Evolutionary conservation across 2,329 filamentous ascomycete species (phyloP).

Genomic region (Aspergillus phoenicis): DNA sequence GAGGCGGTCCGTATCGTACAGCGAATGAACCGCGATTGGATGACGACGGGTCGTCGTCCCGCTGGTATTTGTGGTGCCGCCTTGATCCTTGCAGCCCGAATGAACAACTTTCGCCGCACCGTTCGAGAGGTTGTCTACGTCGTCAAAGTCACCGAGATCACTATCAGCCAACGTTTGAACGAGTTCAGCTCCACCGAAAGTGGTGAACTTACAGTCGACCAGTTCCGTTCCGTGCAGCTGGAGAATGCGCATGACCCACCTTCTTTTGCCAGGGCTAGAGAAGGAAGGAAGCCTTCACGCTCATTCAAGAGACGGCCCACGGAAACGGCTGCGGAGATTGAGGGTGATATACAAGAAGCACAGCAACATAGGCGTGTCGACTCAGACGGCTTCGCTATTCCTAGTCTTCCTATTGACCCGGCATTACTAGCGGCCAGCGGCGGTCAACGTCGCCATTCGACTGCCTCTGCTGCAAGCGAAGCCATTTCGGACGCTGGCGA

Average conservation of each 20-base stretch:
- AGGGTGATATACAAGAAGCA: slow-evolving; percentile 49
- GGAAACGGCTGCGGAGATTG: slow-evolving; percentile 44
- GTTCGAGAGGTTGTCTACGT: slow-evolving; percentile 96
- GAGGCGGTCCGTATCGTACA: slow-evolving; percentile 85
- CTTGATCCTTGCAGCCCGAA: slow-evolving; percentile 89
- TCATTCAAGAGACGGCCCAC: slow-evolving; percentile 35
- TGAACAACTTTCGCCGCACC: slow-evolving; percentile 96
- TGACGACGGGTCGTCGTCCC: slow-evolving; percentile 89
- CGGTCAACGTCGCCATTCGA: slow-evolving; percentile 23
- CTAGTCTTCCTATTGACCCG: slow-evolving; percentile 52
- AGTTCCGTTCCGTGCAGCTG: slow-evolving; percentile 63
- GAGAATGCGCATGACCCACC: slow-evolving; percentile 81
- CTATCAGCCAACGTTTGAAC: slow-evolving; percentile 84
- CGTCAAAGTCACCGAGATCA: slow-evolving; percentile 92
- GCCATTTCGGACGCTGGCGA: slow-evolving; percentile 26
- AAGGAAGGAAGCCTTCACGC: slow-evolving; percentile 58
- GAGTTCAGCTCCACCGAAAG: slow-evolving; percentile 89
- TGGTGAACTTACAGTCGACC: slow-evolving; percentile 80
- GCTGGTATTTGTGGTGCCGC: slow-evolving; percentile 94
- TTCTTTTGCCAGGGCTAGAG: slow-evolving; percentile 65
- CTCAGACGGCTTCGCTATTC: slow-evolving; percentile 70
- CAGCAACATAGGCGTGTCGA: slow-evolving; percentile 54
- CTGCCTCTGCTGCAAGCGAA: slow-evolving; percentile 27
- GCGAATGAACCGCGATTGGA: slow-evolving; percentile 97
- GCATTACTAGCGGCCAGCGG: slow-evolving; percentile 33